Evolutionary conservation across 2,329 filamentous ascomycete genomes (phyloP), one percentile per base, ranked within the genome.

Genomic region (Orbilia blumenaviensis): DNA sequence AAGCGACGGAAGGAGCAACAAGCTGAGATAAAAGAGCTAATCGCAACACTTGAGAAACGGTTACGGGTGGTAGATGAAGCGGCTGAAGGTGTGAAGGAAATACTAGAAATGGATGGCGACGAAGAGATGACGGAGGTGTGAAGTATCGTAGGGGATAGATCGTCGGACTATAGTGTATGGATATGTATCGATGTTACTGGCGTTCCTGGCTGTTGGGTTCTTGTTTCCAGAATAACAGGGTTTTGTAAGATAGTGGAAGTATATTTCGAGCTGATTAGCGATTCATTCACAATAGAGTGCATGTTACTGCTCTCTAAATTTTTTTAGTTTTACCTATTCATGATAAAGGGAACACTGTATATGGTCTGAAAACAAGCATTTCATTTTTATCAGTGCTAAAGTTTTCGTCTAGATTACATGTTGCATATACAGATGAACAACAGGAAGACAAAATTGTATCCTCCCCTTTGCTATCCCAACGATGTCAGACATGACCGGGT

Each of bases 51-150:
- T 2, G 73, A 77, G 38, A 66, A 68, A 21, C 66, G 66, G 10
- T n/a, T 77, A 23, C 29, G 21, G 2, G 50, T 71, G 0, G 66
- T 77, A 1, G 66, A 64, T 16, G 73, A 77, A 18, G 66, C 73
- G 1, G 66, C 88, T n/a, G 66, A 60, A 16, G 66, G 73, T n/a
- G 66, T 71, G 5, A 77, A 66, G 42, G 73, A 77, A 42, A 77
- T 77, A 12, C 14, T 66, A 16, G 66, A 77, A 25, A 69, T 69
- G 61, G 73, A 71, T 46, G 50, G 16, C 8, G 63, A 74, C 18
- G 66, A 66, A 3, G 66, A 69, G 8, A 69, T 64, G 72, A 52
- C 21, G n/a, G 66, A 50, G 12, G 16, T 18, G 5, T 68, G 48
- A 54, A 16, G n/a, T 6, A 14, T 50, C 12, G 12, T 4, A 21